A percentile compares a stretch with the other conserved stretches of the same genome.
phyloP scores from a whole-genome alignment of 2,329 filamentous ascomycete species.

The Mycosphaerelloides madeirae region DNA sequence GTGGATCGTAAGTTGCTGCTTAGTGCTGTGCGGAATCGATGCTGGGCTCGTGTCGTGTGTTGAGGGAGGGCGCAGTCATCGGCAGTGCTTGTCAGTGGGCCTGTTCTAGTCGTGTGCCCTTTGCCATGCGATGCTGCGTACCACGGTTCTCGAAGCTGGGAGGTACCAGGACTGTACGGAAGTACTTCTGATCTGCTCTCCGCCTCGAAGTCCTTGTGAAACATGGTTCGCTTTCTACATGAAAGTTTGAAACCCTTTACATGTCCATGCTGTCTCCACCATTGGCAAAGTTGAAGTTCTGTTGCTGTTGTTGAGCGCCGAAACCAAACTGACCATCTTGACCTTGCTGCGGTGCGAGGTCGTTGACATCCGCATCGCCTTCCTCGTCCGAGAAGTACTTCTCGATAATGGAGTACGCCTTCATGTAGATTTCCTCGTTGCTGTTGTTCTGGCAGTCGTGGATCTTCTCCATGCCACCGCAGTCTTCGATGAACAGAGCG shows the following conservation, averaged over 20 bases:
- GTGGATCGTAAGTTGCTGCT: slow-evolving; percentile 11
- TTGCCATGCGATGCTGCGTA: neutral
- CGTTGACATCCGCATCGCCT: slow-evolving; percentile 75
- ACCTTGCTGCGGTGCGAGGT: slow-evolving; percentile 66
- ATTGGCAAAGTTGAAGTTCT: slow-evolving; percentile 91
- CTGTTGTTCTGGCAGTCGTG: slow-evolving; percentile 99
- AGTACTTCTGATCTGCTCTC: neutral
- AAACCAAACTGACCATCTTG: slow-evolving; percentile 78
- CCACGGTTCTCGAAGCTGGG: neutral
- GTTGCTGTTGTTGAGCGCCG: slow-evolving; percentile 65
- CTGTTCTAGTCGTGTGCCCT: neutral
- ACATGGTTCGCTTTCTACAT: neutral
- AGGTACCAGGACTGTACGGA: neutral
- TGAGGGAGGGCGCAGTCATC: neutral
- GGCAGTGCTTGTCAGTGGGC: neutral
- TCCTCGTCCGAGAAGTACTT: slow-evolving; percentile 99
- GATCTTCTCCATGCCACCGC: slow-evolving; percentile 99
- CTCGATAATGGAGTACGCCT: slow-evolving; percentile 99
- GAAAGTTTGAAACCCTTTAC: slow-evolving; percentile 8
- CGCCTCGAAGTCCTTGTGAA: neutral
- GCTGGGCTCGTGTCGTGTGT: slow-evolving; percentile 10
- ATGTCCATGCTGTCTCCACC: slow-evolving; percentile 69
- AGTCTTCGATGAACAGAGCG: slow-evolving; percentile 97
- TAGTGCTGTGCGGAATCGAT: slow-evolving; percentile 12
- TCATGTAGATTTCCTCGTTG: slow-evolving; percentile 99